Evolutionary conservation across 148 eudicot genomes (phyloP).

Genomic region (Persicaria tinctoria): DNA sequence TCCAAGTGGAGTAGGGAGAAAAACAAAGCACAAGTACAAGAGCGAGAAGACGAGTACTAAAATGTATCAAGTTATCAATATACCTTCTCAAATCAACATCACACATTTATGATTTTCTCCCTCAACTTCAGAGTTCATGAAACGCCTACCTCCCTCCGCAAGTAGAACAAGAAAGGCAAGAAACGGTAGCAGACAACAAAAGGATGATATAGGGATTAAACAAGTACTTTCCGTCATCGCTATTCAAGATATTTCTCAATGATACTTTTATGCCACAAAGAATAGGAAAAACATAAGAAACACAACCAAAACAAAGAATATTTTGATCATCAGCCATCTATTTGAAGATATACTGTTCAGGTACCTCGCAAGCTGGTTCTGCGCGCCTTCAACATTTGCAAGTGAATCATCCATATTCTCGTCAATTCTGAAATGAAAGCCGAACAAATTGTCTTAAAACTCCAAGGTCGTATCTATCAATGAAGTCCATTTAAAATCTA

Average conservation of each 20-base stretch:
- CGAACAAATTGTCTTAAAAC: constrained; percentile 4
- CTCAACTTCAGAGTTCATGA: too few species aligned
- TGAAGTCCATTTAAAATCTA: neutral
- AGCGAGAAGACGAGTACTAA: too few species aligned
- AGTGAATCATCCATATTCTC: constrained; percentile 81
- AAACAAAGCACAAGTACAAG: too few species aligned
- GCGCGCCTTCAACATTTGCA: constrained; percentile 72
- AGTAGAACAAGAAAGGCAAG: too few species aligned
- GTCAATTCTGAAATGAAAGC: constrained; percentile 42
- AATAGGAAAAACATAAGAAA: constrained; percentile 85
- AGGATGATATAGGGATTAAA: too few species aligned
- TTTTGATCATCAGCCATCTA: constrained; percentile 95
- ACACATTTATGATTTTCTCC: too few species aligned
- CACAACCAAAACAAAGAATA: constrained; percentile 71
- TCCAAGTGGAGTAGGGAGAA: too few species aligned
- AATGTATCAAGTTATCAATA: too few species aligned
- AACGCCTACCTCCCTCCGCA: too few species aligned
- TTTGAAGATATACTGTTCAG: constrained; percentile 83
- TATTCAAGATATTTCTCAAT: constrained; percentile 11
- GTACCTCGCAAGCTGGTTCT: constrained; percentile 61
- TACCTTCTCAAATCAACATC: too few species aligned
- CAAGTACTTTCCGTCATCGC: too few species aligned
- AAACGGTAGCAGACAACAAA: too few species aligned
- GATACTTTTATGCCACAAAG: constrained; percentile 57
- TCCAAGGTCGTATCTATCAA: neutral